phyloP scores from a whole-genome alignment of 1,284 basidiomycete species.

The Kalmanozyma brasiliensis region DNA sequence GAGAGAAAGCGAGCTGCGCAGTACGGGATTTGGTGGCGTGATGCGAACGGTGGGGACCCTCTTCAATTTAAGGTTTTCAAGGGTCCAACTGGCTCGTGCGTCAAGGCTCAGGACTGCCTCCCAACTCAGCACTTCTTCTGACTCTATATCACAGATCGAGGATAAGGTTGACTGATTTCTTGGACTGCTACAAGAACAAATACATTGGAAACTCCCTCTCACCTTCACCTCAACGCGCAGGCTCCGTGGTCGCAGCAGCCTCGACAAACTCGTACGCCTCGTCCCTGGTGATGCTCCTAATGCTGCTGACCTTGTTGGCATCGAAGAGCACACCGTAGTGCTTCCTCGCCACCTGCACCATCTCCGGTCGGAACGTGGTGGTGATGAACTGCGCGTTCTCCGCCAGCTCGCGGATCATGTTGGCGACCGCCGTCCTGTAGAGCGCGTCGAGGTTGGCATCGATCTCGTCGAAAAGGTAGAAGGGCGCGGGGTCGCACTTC shows the following conservation, averaged over 20 bases:
- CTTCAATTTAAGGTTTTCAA: slow-evolving; percentile 11
- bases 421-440: slow-evolving; percentile 94
- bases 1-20: too few species aligned
- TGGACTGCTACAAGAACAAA: too few species aligned
- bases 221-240: slow-evolving; percentile 13
- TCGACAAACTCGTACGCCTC: slow-evolving; percentile 91
- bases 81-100: slow-evolving; percentile 18
- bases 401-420: slow-evolving; percentile 93
- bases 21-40: too few species aligned
- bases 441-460: slow-evolving; percentile 98
- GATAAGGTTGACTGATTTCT: too few species aligned
- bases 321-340: slow-evolving; percentile 99
- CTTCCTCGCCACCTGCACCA: slow-evolving; percentile 92
- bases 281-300: slow-evolving; percentile 81
- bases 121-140: too few species aligned
- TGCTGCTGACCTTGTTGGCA: slow-evolving; percentile 86
- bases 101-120: too few species aligned
- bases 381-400: slow-evolving; percentile 94
- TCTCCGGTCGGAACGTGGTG: slow-evolving; percentile 97
- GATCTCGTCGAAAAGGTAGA: slow-evolving; percentile 99
- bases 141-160: too few species aligned
- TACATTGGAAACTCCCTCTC: background rate
- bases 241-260: slow-evolving; percentile 54
- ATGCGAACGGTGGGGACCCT: background rate
- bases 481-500: slow-evolving; percentile 98